Conservation (phyloP, 148 eudicot species). For the Chenopodium album region DNA sequence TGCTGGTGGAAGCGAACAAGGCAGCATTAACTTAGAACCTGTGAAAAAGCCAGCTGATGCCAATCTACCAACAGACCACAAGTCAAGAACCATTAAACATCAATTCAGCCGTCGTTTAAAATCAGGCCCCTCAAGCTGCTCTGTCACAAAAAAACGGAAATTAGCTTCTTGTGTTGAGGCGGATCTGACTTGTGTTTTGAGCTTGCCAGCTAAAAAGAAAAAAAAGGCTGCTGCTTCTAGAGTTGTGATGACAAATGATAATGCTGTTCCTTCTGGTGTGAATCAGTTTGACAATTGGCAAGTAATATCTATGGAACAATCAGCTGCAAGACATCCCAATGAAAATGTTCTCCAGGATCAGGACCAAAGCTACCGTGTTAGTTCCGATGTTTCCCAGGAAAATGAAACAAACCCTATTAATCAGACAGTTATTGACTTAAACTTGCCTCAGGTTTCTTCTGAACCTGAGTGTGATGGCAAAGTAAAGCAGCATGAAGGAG, state of each 20-base stretch:
- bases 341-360: slow-evolving; percentile 17
- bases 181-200: slow-evolving; percentile 29
- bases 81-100: slow-evolving; percentile 36
- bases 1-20: slow-evolving; percentile 13
- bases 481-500: slow-evolving; percentile 11
- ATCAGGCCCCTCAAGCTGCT: slow-evolving; percentile 20
- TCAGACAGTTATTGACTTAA: slow-evolving; percentile 32
- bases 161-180: slow-evolving; percentile 26
- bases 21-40: slow-evolving; percentile 9
- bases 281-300: slow-evolving; percentile 19
- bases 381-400: background rate
- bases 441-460: slow-evolving; percentile 31
- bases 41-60: slow-evolving; percentile 12
- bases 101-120: slow-evolving; percentile 38
- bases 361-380: background rate
- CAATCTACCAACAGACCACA: slow-evolving; percentile 22
- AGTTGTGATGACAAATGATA: background rate
- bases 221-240: slow-evolving; percentile 1
- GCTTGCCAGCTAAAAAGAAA: slow-evolving; percentile 30
- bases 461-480: slow-evolving; percentile 27
- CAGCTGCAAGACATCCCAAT: slow-evolving; percentile 8
- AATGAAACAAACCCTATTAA: slow-evolving; percentile 17
- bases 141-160: slow-evolving; percentile 33
- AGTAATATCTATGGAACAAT: slow-evolving; percentile 1
- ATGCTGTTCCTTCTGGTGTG: slow-evolving; percentile 19